These are phyloP conservation scores for Fusarium nurragi DNA, from an alignment of 2,329 filamentous ascomycete genomes.

Conservation along the genomic window DNA sequence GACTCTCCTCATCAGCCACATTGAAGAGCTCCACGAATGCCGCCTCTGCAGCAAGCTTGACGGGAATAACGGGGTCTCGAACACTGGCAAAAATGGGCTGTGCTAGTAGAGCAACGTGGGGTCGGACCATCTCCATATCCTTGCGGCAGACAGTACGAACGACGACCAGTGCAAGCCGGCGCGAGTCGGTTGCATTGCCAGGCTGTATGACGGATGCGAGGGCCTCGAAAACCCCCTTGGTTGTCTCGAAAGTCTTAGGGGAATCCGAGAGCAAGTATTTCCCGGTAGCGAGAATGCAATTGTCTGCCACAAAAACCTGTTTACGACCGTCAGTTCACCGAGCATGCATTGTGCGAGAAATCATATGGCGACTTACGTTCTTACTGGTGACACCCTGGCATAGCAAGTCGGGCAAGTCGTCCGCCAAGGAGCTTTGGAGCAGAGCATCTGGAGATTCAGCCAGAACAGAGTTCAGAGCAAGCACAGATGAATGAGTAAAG, in stretches of 20 bases:
- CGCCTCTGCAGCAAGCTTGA: conserved; percentile 94
- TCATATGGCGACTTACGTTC: conserved; percentile 65
- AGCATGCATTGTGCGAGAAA: not conserved
- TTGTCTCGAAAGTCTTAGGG: conserved; percentile 76
- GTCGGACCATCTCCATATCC: conserved; percentile 81
- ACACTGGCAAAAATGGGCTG: conserved; percentile 89
- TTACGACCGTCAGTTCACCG: not conserved
- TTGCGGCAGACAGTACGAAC: conserved; percentile 84
- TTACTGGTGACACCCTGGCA: conserved; percentile 81
- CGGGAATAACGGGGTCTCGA: conserved; percentile 89
- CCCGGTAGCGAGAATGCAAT: conserved; percentile 87
- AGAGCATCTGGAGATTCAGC: conserved; percentile 80
- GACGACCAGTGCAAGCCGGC: conserved; percentile 86
- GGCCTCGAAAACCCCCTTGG: conserved; percentile 81
- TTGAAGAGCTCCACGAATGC: conserved; percentile 92
- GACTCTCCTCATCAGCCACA: conserved; percentile 85
- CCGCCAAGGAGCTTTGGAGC: conserved; percentile 69
- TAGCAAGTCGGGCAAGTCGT: conserved; percentile 80
- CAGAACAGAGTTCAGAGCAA: conserved; percentile 89
- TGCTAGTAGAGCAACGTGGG: conserved; percentile 82
- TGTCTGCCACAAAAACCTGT: conserved; percentile 85
- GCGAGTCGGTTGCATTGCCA: conserved; percentile 81
- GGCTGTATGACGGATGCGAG: conserved; percentile 80
- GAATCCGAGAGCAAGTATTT: conserved; percentile 83
- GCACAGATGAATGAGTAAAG: conserved; percentile 79